These are phyloP conservation scores for Theileria sp. DNA, from an alignment of 169 alveolate species.

Conservation along the genomic window DNA sequence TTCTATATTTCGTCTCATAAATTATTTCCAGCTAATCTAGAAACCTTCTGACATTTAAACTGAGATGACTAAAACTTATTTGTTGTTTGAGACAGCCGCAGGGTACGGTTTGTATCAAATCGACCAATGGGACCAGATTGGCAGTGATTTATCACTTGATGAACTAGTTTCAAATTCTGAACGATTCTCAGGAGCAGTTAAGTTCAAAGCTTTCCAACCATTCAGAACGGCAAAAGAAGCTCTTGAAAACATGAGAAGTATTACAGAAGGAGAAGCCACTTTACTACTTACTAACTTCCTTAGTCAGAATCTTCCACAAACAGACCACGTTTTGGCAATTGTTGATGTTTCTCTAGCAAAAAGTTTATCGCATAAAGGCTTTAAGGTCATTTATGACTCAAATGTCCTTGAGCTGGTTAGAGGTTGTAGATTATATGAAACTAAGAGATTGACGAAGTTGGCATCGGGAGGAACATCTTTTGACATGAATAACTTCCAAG, in stretches of 20 bases:
- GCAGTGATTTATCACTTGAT: constrained; percentile 80
- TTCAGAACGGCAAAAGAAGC: constrained; percentile 91
- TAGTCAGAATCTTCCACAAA: constrained; percentile 74
- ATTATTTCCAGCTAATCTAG: background rate
- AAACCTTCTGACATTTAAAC: background rate
- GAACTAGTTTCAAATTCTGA: constrained; percentile 79
- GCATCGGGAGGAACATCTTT: constrained; percentile 66
- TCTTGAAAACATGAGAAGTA: constrained; percentile 85
- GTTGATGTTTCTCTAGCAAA: constrained; percentile 83
- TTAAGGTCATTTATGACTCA: constrained; percentile 75
- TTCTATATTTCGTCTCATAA: background rate
- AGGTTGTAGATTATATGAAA: constrained; percentile 84
- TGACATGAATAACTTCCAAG: constrained; percentile 85
- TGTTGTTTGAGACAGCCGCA: constrained; percentile 91
- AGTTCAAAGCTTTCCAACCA: constrained; percentile 88
- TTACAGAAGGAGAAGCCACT: constrained; percentile 83
- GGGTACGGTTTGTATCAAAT: constrained; percentile 90
- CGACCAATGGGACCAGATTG: constrained; percentile 89
- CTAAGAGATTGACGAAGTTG: constrained; percentile 64
- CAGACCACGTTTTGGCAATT: constrained; percentile 80
- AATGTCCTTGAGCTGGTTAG: constrained; percentile 82
- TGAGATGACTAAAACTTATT: constrained; percentile 47
- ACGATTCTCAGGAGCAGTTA: constrained; percentile 85
- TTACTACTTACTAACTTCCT: constrained; percentile 82
- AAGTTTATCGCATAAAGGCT: constrained; percentile 76